These are phyloP conservation scores for Chiua virens DNA, from an alignment of 768 basidiomycete genomes.

Conservation along the genomic window DNA sequence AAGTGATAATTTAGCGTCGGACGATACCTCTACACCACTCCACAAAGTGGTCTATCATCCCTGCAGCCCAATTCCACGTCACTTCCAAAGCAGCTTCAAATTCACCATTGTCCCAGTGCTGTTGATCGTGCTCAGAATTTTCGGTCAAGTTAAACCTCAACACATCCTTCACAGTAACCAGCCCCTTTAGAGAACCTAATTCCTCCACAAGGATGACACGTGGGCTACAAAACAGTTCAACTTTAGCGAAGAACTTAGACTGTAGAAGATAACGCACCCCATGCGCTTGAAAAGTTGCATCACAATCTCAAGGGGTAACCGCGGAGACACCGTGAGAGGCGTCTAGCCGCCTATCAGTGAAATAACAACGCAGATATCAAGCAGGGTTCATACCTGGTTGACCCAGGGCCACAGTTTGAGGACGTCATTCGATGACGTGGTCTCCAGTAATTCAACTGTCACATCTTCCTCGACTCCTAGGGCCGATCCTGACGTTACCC, in stretches of 20 bases:
- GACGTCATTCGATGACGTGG: conserved; percentile 53
- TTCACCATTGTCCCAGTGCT: conserved; percentile 61
- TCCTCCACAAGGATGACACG: conserved; percentile 95
- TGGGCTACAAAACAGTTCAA: conserved; percentile 52
- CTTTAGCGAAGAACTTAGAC: not conserved
- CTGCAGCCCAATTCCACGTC: conserved; percentile 53
- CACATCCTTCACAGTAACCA: conserved; percentile 96
- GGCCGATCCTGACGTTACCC: conserved; percentile 44
- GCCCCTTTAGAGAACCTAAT: conserved; percentile 75
- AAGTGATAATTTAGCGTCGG: conserved; percentile 17
- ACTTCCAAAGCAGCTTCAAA: conserved; percentile 64
- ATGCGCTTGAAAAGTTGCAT: conserved; percentile 98
- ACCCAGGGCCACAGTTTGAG: conserved; percentile 88
- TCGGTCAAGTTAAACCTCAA: conserved; percentile 76
- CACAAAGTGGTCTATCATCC: conserved; percentile 33
- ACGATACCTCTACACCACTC: conserved; percentile 26
- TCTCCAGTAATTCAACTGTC: conserved; percentile 62
- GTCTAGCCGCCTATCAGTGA: conserved; percentile 52
- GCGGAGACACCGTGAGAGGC: conserved; percentile 89
- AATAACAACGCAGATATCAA: not conserved
- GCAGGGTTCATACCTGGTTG: conserved; percentile 65
- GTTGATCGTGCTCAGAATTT: conserved; percentile 49
- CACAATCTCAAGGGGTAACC: conserved; percentile 91
- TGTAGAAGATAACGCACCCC: conserved; percentile 64
- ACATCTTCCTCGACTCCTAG: conserved; percentile 69